Percentiles rank a stretch among this genome's conserved stretches.
phyloP scores from a whole-genome alignment of 768 basidiomycete species.

The Auriscalpium vulgare region DNA sequence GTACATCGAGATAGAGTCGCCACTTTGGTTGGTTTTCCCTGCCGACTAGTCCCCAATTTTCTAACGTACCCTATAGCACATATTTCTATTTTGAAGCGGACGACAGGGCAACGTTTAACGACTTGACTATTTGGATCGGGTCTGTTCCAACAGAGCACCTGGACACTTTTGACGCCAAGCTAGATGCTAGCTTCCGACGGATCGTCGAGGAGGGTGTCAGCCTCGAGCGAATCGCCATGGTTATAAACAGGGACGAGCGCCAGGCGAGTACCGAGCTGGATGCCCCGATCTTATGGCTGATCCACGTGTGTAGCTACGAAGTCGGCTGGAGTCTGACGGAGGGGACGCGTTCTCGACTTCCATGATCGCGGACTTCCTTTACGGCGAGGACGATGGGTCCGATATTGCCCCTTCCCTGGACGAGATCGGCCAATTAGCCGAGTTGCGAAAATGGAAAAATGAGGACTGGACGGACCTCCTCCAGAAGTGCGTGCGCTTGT shows the following conservation, averaged over 20 bases:
- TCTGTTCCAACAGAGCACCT: slow-evolving; percentile 81
- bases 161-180: slow-evolving; percentile 57
- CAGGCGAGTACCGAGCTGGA: slow-evolving; percentile 39
- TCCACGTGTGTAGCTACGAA: slow-evolving; percentile 53
- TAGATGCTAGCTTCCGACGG: slow-evolving; percentile 59
- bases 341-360: slow-evolving; percentile 71
- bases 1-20: slow-evolving; percentile 85
- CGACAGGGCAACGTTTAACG: slow-evolving; percentile 59
- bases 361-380: slow-evolving; percentile 79
- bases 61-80: slow-evolving; percentile 39
- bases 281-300: not conserved
- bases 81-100: slow-evolving; percentile 83
- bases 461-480: slow-evolving; percentile 74
- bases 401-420: slow-evolving; percentile 68
- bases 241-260: slow-evolving; percentile 82
- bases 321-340: slow-evolving; percentile 75
- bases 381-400: slow-evolving; percentile 76
- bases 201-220: slow-evolving; percentile 75
- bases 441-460: slow-evolving; percentile 63
- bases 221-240: slow-evolving; percentile 82
- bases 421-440: slow-evolving; percentile 65
- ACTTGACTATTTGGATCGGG: slow-evolving; percentile 70
- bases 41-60: not conserved
- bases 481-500: slow-evolving; percentile 40
- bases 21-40: slow-evolving; percentile 55